These are phyloP conservation scores for Magnolia changhungtana DNA, from an alignment of 164 flowering plant genomes.

Conservation along the genomic window DNA sequence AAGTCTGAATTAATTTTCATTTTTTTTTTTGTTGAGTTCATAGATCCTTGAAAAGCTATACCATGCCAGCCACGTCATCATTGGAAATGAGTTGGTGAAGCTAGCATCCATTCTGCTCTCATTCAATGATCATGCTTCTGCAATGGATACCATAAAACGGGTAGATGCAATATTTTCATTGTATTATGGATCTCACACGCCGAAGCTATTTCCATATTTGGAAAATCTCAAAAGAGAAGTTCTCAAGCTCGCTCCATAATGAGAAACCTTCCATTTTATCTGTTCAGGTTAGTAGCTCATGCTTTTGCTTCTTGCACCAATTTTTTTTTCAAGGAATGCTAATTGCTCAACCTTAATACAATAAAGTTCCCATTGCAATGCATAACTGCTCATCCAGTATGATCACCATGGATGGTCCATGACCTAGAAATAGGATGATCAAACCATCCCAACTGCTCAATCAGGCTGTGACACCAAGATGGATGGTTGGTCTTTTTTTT, in stretches of 20 bases:
- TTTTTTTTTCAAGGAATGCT: too few species aligned
- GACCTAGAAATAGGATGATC: too few species aligned
- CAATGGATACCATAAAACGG: constrained; percentile 35
- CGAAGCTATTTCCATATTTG: constrained; percentile 47
- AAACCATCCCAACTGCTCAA: too few species aligned
- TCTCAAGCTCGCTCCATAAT: constrained; percentile 10
- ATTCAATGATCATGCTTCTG: constrained; percentile 32
- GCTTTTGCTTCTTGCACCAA: background rate
- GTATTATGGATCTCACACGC: constrained; percentile 62
- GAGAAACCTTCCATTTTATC: background rate
- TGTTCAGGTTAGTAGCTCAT: background rate
- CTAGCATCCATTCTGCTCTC: constrained; percentile 58
- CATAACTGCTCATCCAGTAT: too few species aligned
- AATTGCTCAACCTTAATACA: too few species aligned
- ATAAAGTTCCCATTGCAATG: too few species aligned
- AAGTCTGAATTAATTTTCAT: background rate
- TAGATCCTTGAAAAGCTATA: constrained; percentile 83
- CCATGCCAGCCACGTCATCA: constrained; percentile 55
- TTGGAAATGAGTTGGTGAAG: constrained; percentile 81
- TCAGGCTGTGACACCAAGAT: too few species aligned
- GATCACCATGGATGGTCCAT: too few species aligned
- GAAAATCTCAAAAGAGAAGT: constrained; percentile 31
- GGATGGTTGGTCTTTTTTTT: too few species aligned
- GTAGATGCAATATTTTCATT: constrained; percentile 40
- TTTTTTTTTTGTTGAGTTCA: constrained; percentile 5